Conservation (phyloP, 169 alveolate genomes). For the Plasmodium sp. region DNA sequence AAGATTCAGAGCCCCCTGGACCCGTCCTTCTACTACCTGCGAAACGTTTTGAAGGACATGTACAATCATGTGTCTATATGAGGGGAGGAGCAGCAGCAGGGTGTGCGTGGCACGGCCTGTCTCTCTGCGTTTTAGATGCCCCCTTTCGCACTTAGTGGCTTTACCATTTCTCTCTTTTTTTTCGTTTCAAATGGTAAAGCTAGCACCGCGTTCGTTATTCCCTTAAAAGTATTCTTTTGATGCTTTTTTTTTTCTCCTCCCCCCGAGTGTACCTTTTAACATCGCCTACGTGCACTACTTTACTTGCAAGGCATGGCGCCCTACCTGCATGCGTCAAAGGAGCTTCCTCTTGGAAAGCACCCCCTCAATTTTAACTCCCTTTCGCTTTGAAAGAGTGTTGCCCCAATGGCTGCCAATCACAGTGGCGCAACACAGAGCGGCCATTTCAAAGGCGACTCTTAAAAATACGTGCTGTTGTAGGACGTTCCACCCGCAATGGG, state of each 20-base stretch:
- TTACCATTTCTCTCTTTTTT: not conserved
- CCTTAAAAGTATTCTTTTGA: not conserved
- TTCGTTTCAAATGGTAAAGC: not conserved
- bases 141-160: not conserved
- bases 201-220: not conserved
- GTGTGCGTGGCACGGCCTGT: not conserved
- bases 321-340: not conserved
- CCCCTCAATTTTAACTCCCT: not conserved
- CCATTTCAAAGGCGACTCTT: not conserved
- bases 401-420: not conserved
- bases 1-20: constrained; percentile 49
- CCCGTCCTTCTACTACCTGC: constrained; percentile 46
- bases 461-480: not conserved
- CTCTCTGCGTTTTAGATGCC: not conserved
- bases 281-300: not conserved
- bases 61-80: constrained; percentile 57
- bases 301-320: not conserved
- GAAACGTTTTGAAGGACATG: constrained; percentile 54
- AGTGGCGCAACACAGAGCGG: not conserved
- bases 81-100: not conserved
- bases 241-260: no score
- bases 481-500: not conserved
- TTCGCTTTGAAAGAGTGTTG: not conserved
- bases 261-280: not conserved
- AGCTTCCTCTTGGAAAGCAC: not conserved